Evolutionary conservation across 768 basidiomycete species (phyloP), one percentile per base, ranked within the genome.

Genomic region (Aureoboletus auriporus): DNA sequence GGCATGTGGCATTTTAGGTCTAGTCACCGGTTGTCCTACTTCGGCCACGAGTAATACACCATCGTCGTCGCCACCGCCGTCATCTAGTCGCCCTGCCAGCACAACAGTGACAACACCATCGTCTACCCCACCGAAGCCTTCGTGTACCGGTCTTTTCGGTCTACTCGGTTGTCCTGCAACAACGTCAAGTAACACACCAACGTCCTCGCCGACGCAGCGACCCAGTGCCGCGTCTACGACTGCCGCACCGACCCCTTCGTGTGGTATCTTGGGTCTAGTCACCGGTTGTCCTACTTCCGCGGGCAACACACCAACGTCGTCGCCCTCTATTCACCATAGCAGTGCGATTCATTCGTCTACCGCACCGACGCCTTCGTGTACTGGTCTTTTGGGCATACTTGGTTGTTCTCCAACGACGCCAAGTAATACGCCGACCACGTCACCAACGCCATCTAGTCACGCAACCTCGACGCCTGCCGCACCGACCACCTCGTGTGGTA

Each of bases 191-290:
- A 17, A 52, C 11, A 9, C 54, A 26, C 39, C 50, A 6, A 17
- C 50, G 28, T 23, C 49, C 27, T 14, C 42, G 7, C 12, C 40
- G 8, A 13, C 12, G 14, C 14, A 13, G 35, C 13, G 11, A 10
- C 28, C 39, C n/a, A 27, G 13, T n/a, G 2, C 39, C 26, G 12
- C 39, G 26, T 14, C 39, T 3, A 6, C 39, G 26, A 9, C 39
- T 11, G n/a, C 40, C 2, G 14, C 41, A 2, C 11, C 41, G 17
- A 28, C 37, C 10, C 31, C 49, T 2, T 44, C 51, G 26, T 59
- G 49, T 14, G 49, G 56, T 14, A 10, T 47, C 1, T 17, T 59
- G 4, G 58, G 55, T n/a, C 39, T 58, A 5, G 55, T 50, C 1
- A 7, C 57, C 17, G 58, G 46, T 14, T 56, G 54, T 33, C 27